Percentiles rank a stretch among this genome's conserved stretches.
Evolutionary conservation across 2,329 filamentous ascomycete species (phyloP).

Genomic region (Pseudogymnoascus sp.): DNA sequence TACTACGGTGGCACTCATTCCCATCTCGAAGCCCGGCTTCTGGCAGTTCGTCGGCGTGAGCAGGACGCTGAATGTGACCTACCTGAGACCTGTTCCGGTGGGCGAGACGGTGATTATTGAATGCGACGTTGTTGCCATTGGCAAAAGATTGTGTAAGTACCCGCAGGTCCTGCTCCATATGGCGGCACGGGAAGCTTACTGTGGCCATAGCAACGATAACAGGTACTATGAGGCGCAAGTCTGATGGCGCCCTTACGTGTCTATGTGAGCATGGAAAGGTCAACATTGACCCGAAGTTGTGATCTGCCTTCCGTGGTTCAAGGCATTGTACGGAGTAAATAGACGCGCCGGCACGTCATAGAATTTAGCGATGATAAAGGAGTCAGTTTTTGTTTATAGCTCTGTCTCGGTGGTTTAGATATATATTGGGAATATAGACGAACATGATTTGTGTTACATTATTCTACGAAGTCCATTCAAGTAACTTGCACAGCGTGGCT

Average conservation of each 20-base stretch:
- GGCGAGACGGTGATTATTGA: conserved; percentile 50
- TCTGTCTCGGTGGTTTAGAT: neutral
- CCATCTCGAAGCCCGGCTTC: conserved; percentile 50
- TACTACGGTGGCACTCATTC: conserved; percentile 51
- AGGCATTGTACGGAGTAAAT: neutral
- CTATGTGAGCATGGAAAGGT: conserved; percentile 60
- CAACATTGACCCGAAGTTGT: conserved; percentile 43
- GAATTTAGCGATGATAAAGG: neutral
- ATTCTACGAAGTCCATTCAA: neutral
- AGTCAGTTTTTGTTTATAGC: neutral
- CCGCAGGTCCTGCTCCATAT: neutral
- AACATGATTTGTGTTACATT: neutral
- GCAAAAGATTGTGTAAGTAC: conserved; percentile 42
- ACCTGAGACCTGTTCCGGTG: conserved; percentile 54
- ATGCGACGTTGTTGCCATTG: conserved; percentile 53
- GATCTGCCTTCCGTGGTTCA: neutral
- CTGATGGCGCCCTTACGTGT: conserved; percentile 46
- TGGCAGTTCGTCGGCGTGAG: conserved; percentile 58
- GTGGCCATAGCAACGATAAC: conserved; percentile 33
- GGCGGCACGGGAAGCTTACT: neutral
- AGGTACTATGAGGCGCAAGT: conserved; percentile 47
- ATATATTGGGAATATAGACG: neutral
- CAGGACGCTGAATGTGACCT: conserved; percentile 59
- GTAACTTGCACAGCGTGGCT: neutral
- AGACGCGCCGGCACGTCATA: neutral